These are phyloP conservation scores for Prunella vulgaris DNA, from an alignment of 257 asterid species.

Conservation along the genomic window DNA sequence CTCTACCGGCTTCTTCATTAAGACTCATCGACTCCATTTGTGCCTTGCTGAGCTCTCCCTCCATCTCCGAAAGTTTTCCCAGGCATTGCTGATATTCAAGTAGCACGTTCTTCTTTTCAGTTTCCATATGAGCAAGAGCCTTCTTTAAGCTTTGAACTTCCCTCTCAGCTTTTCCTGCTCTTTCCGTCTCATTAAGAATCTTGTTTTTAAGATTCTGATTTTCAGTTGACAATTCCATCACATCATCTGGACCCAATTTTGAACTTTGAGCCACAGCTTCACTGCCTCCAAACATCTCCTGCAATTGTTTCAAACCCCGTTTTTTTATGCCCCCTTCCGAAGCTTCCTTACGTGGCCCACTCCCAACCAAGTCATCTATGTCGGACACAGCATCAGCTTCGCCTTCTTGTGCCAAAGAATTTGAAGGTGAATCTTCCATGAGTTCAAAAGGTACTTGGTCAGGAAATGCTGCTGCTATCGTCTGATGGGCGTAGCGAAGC, in stretches of 20 bases:
- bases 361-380: conserved; percentile 21
- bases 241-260: conserved; percentile 28
- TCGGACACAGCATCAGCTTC: conserved; percentile 36
- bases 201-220: conserved; percentile 49
- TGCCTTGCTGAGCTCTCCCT: conserved; percentile 55
- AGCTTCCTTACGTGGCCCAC: conserved; percentile 24
- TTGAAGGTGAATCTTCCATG: conserved; percentile 52
- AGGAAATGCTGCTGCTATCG: conserved; percentile 80
- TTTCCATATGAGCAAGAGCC: conserved; percentile 49
- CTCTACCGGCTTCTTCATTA: conserved; percentile 48
- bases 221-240: conserved; percentile 33
- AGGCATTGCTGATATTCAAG: conserved; percentile 61
- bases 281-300: conserved; percentile 47
- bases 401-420: conserved; percentile 28
- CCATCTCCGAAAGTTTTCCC: conserved; percentile 46
- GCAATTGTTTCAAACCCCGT: conserved; percentile 50
- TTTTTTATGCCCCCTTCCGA: conserved; percentile 26
- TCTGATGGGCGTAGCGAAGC: conserved; percentile 77
- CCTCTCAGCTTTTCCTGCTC: conserved; percentile 54
- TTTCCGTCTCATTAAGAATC: conserved; percentile 42
- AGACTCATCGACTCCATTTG: conserved; percentile 47
- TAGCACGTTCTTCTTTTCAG: conserved; percentile 59
- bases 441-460: conserved; percentile 62
- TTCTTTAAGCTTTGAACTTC: conserved; percentile 56
- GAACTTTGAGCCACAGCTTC: conserved; percentile 20